Percentiles rank a stretch among this genome's conserved stretches.
phyloP scores from a whole-genome alignment of 805 yeast genomes.

The Debaryomyces maramus region DNA sequence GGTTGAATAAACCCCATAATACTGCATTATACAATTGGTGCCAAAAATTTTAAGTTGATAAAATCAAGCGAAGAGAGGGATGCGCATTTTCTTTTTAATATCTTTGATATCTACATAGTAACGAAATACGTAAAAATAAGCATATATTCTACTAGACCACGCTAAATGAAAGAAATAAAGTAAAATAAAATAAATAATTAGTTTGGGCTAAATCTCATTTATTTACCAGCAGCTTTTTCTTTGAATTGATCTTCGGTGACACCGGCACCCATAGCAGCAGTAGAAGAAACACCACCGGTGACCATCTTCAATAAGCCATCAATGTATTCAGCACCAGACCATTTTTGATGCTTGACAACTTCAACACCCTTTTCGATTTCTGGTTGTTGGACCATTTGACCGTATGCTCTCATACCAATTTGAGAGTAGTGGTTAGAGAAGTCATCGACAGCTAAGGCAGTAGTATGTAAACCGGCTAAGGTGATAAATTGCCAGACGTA shows the following conservation, averaged over 20 bases:
- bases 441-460: conserved; percentile 86
- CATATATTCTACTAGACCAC: background rate
- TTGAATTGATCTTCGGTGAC: conserved; percentile 97
- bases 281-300: conserved; percentile 90
- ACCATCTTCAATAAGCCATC: conserved; percentile 87
- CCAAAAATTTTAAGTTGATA: too few species aligned
- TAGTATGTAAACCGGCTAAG: conserved; percentile 94
- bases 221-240: conserved; percentile 21
- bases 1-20: conserved; percentile 28
- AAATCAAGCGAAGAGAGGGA: too few species aligned
- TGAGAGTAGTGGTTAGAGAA: conserved; percentile 76
- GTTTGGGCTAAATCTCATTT: conserved; percentile 4
- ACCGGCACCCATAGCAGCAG: conserved; percentile 99
- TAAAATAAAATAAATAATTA: background rate
- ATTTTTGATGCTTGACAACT: conserved; percentile 95
- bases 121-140: background rate
- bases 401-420: conserved; percentile 95
- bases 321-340: conserved; percentile 98
- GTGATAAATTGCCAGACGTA: conserved; percentile 98
- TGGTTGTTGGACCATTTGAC: conserved; percentile 78
- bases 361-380: conserved; percentile 90
- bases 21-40: background rate
- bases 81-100: too few species aligned
- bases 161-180: background rate
- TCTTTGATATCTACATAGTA: too few species aligned